These are phyloP conservation scores for Aspergillus nomiae DNA, from an alignment of 2,329 filamentous ascomycete species.

Conservation along the genomic window DNA sequence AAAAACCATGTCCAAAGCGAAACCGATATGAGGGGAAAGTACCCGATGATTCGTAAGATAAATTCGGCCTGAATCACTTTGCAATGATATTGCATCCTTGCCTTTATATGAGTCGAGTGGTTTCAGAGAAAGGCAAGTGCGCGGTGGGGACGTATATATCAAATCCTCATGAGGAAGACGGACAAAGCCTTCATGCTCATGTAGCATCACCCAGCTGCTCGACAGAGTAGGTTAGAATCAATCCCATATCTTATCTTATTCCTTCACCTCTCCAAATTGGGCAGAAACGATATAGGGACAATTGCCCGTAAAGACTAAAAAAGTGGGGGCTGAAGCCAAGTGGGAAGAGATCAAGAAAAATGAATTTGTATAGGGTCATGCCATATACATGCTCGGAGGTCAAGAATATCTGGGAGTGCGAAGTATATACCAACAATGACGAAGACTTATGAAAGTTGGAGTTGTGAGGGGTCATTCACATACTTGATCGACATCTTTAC, in stretches of 20 bases:
- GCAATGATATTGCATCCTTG: conserved; percentile 65
- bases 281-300: not conserved
- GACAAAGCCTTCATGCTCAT: conserved; percentile 71
- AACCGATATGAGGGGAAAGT: conserved; percentile 36
- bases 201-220: conserved; percentile 88
- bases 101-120: conserved; percentile 68
- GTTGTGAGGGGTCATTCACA: conserved; percentile 21
- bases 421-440: not conserved
- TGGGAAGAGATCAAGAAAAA: not conserved
- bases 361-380: not conserved
- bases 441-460: not conserved
- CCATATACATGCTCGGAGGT: not conserved
- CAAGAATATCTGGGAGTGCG: not conserved
- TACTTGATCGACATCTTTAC: conserved; percentile 46
- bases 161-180: conserved; percentile 82
- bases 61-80: conserved; percentile 72
- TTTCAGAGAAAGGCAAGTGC: conserved; percentile 75
- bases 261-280: not conserved
- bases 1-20: conserved; percentile 10
- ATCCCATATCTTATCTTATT: not conserved
- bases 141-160: conserved; percentile 75
- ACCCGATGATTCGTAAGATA: conserved; percentile 87
- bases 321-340: not conserved
- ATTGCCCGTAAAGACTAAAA: not conserved
- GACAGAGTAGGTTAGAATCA: not conserved